phyloP scores from a whole-genome alignment of 345 rosid genomes.

The Corymbia maculata region DNA sequence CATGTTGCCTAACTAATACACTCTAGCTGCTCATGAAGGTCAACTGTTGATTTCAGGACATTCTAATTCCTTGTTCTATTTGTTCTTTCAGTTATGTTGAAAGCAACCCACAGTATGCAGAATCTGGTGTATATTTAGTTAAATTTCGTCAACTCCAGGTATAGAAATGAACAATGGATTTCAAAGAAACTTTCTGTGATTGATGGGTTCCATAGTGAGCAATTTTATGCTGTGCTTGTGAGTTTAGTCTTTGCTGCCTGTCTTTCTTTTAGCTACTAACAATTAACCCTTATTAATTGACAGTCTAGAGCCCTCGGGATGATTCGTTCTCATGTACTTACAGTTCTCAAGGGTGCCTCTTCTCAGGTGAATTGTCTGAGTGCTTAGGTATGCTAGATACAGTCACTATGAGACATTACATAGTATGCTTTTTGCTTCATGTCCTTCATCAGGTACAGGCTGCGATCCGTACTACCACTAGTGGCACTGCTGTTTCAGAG shows the following conservation, averaged over 20 bases:
- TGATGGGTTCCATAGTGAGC: neutral
- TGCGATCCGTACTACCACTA: slow-evolving; percentile 63
- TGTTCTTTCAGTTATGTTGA: slow-evolving; percentile 56
- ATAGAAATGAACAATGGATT: neutral
- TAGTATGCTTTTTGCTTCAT: neutral
- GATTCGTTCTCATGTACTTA: slow-evolving; percentile 84
- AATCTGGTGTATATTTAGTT: slow-evolving; percentile 85
- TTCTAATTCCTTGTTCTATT: neutral
- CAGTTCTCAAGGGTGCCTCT: slow-evolving; percentile 80
- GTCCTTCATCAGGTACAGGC: slow-evolving; percentile 60
- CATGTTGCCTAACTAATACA: neutral
- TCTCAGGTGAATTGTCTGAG: slow-evolving; percentile 47
- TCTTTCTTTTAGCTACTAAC: neutral
- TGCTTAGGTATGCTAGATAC: neutral
- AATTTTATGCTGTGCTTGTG: neutral
- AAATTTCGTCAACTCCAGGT: slow-evolving; percentile 99
- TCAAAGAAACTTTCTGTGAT: neutral
- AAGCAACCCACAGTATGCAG: slow-evolving; percentile 90
- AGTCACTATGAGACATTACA: neutral
- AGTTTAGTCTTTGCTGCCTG: neutral
- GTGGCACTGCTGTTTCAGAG: slow-evolving; percentile 70
- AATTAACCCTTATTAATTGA: neutral
- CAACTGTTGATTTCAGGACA: neutral
- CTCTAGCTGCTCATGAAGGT: neutral
- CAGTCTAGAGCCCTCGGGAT: slow-evolving; percentile 97